Percentiles rank a stretch among this genome's conserved stretches.
phyloP scores from a whole-genome alignment of 2,329 filamentous ascomycete genomes.

The Graphilbum fragrans region DNA sequence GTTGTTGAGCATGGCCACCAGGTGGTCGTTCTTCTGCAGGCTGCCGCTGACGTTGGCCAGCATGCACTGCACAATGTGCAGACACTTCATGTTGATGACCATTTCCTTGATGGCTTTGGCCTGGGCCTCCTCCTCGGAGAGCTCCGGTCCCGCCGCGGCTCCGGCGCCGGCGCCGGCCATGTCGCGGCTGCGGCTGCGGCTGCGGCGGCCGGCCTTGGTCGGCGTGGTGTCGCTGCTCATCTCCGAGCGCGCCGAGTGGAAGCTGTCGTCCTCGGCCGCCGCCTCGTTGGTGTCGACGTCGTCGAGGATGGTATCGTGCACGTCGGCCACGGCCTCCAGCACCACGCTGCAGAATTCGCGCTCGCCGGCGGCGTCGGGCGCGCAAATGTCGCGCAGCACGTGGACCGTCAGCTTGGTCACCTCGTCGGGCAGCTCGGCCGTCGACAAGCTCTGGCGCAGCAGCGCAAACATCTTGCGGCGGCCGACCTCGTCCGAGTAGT shows the following conservation, averaged over 20 bases:
- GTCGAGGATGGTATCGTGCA: conserved; percentile 84
- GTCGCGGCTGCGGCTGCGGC: conserved; percentile 12
- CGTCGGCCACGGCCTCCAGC: conserved; percentile 87
- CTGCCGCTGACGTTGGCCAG: conserved; percentile 82
- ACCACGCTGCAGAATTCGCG: conserved; percentile 76
- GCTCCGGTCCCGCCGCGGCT: neutral
- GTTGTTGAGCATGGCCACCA: conserved; percentile 98
- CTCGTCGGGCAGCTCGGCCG: conserved; percentile 81
- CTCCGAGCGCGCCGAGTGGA: conserved; percentile 86
- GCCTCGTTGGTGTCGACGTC: conserved; percentile 43
- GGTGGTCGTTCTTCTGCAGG: conserved; percentile 75
- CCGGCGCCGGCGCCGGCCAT: conserved; percentile 9
- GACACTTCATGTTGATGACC: conserved; percentile 95
- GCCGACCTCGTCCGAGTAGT: conserved; percentile 96
- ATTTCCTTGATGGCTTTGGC: conserved; percentile 79
- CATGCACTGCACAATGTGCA: conserved; percentile 97
- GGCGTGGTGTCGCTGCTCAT: conserved; percentile 55
- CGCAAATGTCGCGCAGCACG: conserved; percentile 72
- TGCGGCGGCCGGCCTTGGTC: conserved; percentile 28
- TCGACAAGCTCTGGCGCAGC: conserved; percentile 72
- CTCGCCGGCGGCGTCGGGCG: conserved; percentile 59
- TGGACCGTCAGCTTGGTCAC: conserved; percentile 81
- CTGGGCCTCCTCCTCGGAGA: conserved; percentile 53
- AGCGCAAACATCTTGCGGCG: conserved; percentile 92
- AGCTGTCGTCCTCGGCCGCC: conserved; percentile 62